These are phyloP conservation scores for Rhizopogon vesiculosus DNA, from an alignment of 768 basidiomycete species.

Conservation along the genomic window DNA sequence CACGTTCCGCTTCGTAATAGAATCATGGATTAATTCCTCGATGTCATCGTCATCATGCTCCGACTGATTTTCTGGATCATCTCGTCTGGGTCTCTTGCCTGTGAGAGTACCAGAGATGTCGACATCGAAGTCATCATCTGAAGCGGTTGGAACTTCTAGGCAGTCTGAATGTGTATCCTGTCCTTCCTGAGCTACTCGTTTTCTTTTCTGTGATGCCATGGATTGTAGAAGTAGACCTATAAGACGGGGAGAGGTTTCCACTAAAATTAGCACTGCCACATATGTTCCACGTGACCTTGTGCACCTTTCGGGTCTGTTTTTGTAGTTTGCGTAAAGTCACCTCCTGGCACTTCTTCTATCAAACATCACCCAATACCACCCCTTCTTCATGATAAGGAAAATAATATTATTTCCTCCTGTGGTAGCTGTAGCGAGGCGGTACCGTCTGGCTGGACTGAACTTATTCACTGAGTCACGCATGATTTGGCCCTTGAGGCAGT, in stretches of 20 bases:
- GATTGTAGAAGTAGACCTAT: not conserved
- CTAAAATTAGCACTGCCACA: not conserved
- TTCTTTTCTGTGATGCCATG: conserved; percentile 29
- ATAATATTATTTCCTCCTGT: not conserved
- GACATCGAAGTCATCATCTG: conserved; percentile 49
- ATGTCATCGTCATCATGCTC: conserved; percentile 48
- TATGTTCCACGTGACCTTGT: not conserved
- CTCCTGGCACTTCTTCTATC: not conserved
- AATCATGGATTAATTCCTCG: conserved; percentile 57
- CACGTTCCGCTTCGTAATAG: conserved; percentile 67
- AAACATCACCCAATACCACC: not conserved
- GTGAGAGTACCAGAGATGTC: conserved; percentile 65
- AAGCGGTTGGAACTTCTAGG: conserved; percentile 9
- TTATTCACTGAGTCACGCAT: not conserved
- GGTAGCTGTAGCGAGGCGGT: no score
- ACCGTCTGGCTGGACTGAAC: no score
- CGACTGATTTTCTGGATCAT: not conserved
- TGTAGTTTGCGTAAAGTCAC: no score
- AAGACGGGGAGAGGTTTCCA: not conserved
- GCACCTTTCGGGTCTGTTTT: no score
- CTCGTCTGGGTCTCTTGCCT: conserved; percentile 33
- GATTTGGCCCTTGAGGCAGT: no score
- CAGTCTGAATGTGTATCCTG: conserved; percentile 9
- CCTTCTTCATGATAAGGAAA: not conserved
- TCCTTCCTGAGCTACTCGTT: conserved; percentile 13